These are phyloP conservation scores for Acacia concinna DNA, from an alignment of 331 rosid species.

Conservation along the genomic window DNA sequence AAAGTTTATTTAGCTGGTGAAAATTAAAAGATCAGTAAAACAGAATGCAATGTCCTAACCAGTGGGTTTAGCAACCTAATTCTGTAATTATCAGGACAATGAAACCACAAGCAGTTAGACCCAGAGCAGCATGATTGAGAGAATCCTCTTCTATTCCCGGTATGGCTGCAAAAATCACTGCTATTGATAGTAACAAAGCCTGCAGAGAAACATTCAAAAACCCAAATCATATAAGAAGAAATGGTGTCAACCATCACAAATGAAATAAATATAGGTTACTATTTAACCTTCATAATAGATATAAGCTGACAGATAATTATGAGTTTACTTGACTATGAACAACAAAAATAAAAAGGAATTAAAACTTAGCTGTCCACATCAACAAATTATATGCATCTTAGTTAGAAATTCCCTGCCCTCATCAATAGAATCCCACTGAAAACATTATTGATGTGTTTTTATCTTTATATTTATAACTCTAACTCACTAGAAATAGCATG, in stretches of 20 bases:
- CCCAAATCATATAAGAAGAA: slow-evolving; percentile 24
- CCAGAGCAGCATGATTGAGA: slow-evolving; percentile 46
- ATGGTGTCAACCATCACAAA: background rate
- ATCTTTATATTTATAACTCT: background rate
- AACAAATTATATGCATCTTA: background rate
- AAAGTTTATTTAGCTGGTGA: background rate
- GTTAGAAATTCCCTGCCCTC: background rate
- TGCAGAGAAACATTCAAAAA: slow-evolving; percentile 38
- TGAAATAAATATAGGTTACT: background rate
- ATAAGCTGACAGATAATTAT: background rate
- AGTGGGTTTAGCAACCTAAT: slow-evolving; percentile 48
- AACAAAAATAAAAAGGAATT: background rate
- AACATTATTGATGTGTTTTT: background rate
- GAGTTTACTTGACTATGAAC: background rate
- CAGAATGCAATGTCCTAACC: slow-evolving; percentile 8
- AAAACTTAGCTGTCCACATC: background rate
- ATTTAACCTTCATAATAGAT: background rate
- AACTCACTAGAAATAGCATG: background rate
- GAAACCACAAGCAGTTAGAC: slow-evolving; percentile 45
- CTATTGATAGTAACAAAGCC: slow-evolving; percentile 57
- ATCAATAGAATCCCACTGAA: background rate
- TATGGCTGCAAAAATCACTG: slow-evolving; percentile 40
- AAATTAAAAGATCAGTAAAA: slow-evolving; percentile 10
- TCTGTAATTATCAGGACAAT: slow-evolving; percentile 55
- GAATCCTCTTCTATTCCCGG: slow-evolving; percentile 38